These are phyloP conservation scores for Gossypium arboreum DNA, from an alignment of 345 rosid species.

Conservation along the genomic window DNA sequence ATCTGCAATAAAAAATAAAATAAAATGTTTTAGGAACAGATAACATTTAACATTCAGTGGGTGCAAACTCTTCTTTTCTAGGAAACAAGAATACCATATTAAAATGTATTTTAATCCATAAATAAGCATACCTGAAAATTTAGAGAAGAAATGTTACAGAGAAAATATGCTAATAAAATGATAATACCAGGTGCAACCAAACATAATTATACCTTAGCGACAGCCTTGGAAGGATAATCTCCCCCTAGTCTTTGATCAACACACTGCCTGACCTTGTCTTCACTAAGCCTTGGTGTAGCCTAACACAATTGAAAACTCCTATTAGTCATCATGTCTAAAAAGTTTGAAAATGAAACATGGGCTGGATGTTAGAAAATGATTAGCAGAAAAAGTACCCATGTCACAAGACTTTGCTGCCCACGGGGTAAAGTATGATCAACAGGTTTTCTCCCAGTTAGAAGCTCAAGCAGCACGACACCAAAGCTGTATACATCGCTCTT, in stretches of 20 bases:
- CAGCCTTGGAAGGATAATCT: slow-evolving; percentile 92
- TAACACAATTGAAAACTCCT: slow-evolving; percentile 19
- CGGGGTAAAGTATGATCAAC: slow-evolving; percentile 96
- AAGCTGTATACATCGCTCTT: slow-evolving; percentile 93
- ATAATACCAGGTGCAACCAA: background rate
- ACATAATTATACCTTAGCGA: slow-evolving; percentile 70
- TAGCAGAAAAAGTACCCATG: slow-evolving; percentile 57
- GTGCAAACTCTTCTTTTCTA: too few species aligned
- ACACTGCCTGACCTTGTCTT: slow-evolving; percentile 94
- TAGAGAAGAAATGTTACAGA: background rate
- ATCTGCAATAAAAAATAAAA: slow-evolving; percentile 38
- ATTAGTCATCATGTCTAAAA: slow-evolving; percentile 2
- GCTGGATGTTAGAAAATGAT: background rate
- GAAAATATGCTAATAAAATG: background rate
- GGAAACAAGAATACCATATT: background rate
- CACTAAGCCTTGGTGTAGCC: slow-evolving; percentile 96
- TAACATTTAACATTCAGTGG: background rate
- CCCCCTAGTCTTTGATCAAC: slow-evolving; percentile 91
- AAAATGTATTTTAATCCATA: background rate
- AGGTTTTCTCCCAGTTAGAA: slow-evolving; percentile 93
- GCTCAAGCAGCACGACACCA: slow-evolving; percentile 92
- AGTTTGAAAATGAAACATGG: background rate
- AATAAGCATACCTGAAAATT: background rate
- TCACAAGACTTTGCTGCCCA: slow-evolving; percentile 88
- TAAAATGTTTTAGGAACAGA: background rate